phyloP scores from a whole-genome alignment of 2,329 filamentous ascomycete genomes.

The Pleomassaria siparia region DNA sequence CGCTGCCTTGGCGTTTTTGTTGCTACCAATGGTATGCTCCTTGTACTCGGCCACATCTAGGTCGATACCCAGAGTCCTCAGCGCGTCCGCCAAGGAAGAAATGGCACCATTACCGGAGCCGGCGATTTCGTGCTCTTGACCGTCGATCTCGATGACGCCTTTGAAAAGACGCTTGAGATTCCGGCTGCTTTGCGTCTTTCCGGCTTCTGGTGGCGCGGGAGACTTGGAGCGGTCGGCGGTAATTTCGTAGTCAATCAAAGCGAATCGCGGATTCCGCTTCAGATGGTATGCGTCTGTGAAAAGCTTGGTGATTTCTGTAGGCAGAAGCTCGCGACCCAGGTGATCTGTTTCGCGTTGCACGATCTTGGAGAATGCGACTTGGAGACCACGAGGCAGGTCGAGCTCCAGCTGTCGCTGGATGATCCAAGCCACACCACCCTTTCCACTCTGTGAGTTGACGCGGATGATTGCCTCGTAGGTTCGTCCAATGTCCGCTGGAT shows the following conservation, averaged over 20 bases:
- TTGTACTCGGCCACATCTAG: slow-evolving; percentile 94
- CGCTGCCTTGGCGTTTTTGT: slow-evolving; percentile 84
- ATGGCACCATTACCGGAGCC: slow-evolving; percentile 89
- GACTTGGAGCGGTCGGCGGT: slow-evolving; percentile 77
- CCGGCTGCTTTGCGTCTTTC: slow-evolving; percentile 74
- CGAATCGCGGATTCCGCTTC: slow-evolving; percentile 79
- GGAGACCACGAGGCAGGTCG: slow-evolving; percentile 87
- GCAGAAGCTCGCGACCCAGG: slow-evolving; percentile 79
- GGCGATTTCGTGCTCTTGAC: slow-evolving; percentile 72
- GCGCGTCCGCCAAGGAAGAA: slow-evolving; percentile 80
- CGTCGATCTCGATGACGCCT: slow-evolving; percentile 81
- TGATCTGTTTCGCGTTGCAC: slow-evolving; percentile 81
- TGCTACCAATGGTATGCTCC: slow-evolving; percentile 86
- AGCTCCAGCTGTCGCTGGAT: slow-evolving; percentile 86
- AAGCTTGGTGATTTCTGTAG: slow-evolving; percentile 80
- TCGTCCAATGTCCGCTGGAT: slow-evolving; percentile 88
- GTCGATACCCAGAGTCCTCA: slow-evolving; percentile 77
- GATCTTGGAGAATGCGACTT: slow-evolving; percentile 85
- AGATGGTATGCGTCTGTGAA: slow-evolving; percentile 89
- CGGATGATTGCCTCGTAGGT: slow-evolving; percentile 98
- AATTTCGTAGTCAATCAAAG: slow-evolving; percentile 89
- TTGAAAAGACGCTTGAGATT: slow-evolving; percentile 81
- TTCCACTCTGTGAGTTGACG: slow-evolving; percentile 95
- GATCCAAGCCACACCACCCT: slow-evolving; percentile 93
- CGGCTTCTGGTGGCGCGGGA: slow-evolving; percentile 66